Base-by-base conservation (phyloP, 768 basidiomycete genomes). In the Boletus vermiculosoides region DNA sequence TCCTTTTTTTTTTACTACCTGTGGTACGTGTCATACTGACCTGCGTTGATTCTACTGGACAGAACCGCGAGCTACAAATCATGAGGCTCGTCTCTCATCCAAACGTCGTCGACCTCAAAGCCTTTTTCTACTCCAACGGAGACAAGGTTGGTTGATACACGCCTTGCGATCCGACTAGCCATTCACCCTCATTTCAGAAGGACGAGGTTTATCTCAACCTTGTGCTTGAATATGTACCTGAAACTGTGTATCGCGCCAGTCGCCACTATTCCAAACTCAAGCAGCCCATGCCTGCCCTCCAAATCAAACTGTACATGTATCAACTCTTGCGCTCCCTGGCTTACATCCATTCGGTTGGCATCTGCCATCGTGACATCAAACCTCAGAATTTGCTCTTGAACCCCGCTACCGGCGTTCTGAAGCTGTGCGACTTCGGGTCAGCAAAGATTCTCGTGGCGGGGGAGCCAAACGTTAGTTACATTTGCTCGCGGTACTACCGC, bases 271-370 rank as follows among this genome's bases (percentile, higher is more conserved):
- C 95, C 64, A 98, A 98, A 77, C 90, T 99, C 77, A 99, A 99
- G 80, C 97, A 99, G 73, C 92, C 93, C 57, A 99, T 99, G 97
- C 97, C 97, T 31, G 98, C 94, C 87, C 85, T 97, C 51, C 97
- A 98, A 79, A 95, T 99, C 81, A 98, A 98, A 80, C 77, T 99
- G 69, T 99, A 99, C 81, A 98, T 98, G 95, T 97, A 98, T 76
- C 93, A 99, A 76, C 90, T 99, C 65, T 81, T 99, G 62, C 93
- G 97, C 59, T 99, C 97, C 16, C 82, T 99, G 58, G 94, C 96
- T 63, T 98, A 99, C 82, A 99, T 99, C 73, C 97, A 99, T 72
- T 98, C 94, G 20, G 92, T 98, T 64, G 97, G 97, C 68, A 99
- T 98, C 67, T 99, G 97, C 74, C 97, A 99, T 77, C 91, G 97